These are phyloP conservation scores for Boletus bicolor DNA, from an alignment of 768 basidiomycete genomes.

Conservation along the genomic window DNA sequence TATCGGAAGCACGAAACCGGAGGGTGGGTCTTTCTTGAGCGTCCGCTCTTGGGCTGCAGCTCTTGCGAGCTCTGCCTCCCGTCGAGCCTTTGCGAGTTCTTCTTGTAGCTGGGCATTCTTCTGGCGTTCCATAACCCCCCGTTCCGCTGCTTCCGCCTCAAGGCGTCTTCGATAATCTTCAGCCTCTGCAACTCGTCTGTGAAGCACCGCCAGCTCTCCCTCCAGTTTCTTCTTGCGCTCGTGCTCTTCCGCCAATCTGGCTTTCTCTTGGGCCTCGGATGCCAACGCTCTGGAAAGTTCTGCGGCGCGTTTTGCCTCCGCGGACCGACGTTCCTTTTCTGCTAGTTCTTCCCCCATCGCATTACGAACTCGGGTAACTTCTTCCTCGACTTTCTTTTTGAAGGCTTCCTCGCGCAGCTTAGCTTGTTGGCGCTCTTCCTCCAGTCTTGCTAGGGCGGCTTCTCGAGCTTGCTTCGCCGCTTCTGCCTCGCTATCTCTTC, in stretches of 20 bases:
- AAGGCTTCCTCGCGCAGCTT: conserved; percentile 24
- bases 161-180: conserved; percentile 28
- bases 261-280: conserved; percentile 30
- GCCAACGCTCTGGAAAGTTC: conserved; percentile 26
- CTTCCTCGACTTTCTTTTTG: conserved; percentile 26
- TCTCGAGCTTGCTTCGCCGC: conserved; percentile 16
- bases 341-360: conserved; percentile 21
- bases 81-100: conserved; percentile 28
- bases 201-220: conserved; percentile 25
- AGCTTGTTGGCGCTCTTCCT: conserved; percentile 28
- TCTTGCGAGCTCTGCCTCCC: conserved; percentile 25
- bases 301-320: conserved; percentile 28
- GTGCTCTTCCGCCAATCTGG: conserved; percentile 29
- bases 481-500: conserved; percentile 23
- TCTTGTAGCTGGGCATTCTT: conserved; percentile 29
- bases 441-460: conserved; percentile 19
- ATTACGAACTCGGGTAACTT: conserved; percentile 23
- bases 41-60: conserved; percentile 24
- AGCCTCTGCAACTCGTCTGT: conserved; percentile 25
- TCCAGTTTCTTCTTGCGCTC: conserved; percentile 28
- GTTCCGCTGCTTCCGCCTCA: conserved; percentile 28
- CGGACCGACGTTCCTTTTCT: conserved; percentile 22
- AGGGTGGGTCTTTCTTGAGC: conserved; percentile 28
- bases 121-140: conserved; percentile 27
- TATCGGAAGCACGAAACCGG: conserved; percentile 31